Evolutionary conservation across 306 rosid genomes (phyloP).

Genomic region (Lithocarpus polystachyus): DNA sequence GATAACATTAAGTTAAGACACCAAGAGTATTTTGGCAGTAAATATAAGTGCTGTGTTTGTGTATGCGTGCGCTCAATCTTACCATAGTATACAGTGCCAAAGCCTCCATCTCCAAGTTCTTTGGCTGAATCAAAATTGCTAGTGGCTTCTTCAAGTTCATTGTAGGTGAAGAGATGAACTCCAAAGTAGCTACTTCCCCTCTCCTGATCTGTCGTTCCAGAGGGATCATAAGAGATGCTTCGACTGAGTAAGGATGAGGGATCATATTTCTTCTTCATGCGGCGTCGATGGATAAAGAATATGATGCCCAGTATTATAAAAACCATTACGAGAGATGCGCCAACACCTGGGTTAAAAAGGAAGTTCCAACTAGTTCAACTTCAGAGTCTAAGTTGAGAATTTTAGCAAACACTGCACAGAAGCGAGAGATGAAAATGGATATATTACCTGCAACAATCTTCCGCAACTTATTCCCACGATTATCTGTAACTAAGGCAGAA

Average conservation of each 20-base stretch:
- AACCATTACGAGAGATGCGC: not conserved
- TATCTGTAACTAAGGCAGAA: no score
- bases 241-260: slow-evolving; percentile 28
- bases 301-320: not conserved
- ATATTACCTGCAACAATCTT: not conserved
- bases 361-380: slow-evolving; percentile 4
- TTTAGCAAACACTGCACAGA: not conserved
- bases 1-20: no score
- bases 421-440: not conserved
- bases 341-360: slow-evolving; percentile 26
- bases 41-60: not conserved
- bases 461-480: accelerated
- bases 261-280: slow-evolving; percentile 24
- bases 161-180: slow-evolving; percentile 16
- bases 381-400: not conserved
- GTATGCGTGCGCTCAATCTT: not conserved
- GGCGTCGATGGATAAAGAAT: slow-evolving; percentile 12
- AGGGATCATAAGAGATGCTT: slow-evolving; percentile 34
- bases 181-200: slow-evolving; percentile 43
- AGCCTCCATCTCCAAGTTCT: slow-evolving; percentile 29
- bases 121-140: slow-evolving; percentile 23
- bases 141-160: slow-evolving; percentile 35
- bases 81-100: slow-evolving; percentile 37
- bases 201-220: slow-evolving; percentile 40
- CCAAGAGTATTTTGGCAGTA: no score